Conservation (phyloP, 2,329 filamentous ascomycete genomes). For the Aspergillus pseudoviridinutans region DNA sequence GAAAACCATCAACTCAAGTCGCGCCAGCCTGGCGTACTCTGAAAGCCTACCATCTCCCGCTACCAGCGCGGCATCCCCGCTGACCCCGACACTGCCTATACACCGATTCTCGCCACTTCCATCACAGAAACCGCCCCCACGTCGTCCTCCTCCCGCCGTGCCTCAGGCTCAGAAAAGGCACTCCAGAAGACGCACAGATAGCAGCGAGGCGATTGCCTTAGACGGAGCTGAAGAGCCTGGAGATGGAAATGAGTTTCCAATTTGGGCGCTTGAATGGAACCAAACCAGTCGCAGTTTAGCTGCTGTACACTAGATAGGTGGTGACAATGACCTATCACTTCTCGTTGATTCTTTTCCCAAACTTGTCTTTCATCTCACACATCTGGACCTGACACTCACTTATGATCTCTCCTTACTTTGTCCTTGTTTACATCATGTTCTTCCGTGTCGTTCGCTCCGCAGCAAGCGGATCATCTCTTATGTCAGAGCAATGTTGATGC, state of each 20-base stretch:
- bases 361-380: not conserved
- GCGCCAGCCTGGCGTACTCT: constrained; percentile 34
- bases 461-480: not conserved
- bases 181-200: constrained; percentile 40
- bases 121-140: constrained; percentile 29
- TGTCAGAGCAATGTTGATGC: not conserved
- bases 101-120: constrained; percentile 37
- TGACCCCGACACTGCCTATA: constrained; percentile 38
- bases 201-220: constrained; percentile 45
- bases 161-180: constrained; percentile 33
- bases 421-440: not conserved
- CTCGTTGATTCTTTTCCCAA: constrained; percentile 2
- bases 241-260: constrained; percentile 51
- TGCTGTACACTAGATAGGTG: constrained; percentile 30
- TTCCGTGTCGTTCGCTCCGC: not conserved
- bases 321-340: constrained; percentile 1
- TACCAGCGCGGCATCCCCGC: constrained; percentile 35
- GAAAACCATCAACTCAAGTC: constrained; percentile 28
- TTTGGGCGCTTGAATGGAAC: constrained; percentile 40
- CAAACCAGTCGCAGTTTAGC: constrained; percentile 38
- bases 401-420: not conserved
- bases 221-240: constrained; percentile 46
- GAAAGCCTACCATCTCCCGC: constrained; percentile 37
- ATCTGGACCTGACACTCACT: not conserved
- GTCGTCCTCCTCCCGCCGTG: constrained; percentile 29